Percentiles rank a stretch among this genome's conserved stretches.
phyloP scores from a whole-genome alignment of 2,329 filamentous ascomycete species.

The Alternaria hordeiaustralica region DNA sequence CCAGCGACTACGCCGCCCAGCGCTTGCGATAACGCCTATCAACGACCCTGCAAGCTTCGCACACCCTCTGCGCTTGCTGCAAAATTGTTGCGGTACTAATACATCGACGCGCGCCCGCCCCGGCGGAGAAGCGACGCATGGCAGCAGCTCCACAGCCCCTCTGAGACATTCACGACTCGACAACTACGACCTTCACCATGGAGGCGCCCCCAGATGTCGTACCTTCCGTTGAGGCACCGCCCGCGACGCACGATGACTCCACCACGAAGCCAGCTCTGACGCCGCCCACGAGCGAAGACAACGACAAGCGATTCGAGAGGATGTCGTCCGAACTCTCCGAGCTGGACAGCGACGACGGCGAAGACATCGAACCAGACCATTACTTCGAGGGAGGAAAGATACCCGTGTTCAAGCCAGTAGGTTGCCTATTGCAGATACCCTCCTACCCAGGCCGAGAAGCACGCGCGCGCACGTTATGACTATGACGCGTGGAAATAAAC shows the following conservation, averaged over 20 bases:
- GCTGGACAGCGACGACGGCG: constrained; percentile 57
- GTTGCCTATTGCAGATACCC: constrained; percentile 41
- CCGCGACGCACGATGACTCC: constrained; percentile 32
- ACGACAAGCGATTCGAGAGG: constrained; percentile 53
- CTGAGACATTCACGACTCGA: constrained; percentile 20
- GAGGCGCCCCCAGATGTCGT: constrained; percentile 39
- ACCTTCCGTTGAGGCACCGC: constrained; percentile 43
- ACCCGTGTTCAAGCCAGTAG: constrained; percentile 87
- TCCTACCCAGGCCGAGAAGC: neutral
- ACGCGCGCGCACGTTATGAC: constrained; percentile 4
- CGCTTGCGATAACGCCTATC: constrained; percentile 6
- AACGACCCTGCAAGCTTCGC: constrained; percentile 1
- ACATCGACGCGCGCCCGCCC: constrained; percentile 22
- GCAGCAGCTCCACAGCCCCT: constrained; percentile 28
- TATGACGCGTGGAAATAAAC: neutral
- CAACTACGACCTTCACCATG: constrained; percentile 26
- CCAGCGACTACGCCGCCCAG: constrained; percentile 23
- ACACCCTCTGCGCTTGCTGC: constrained; percentile 26
- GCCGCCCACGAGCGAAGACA: constrained; percentile 60
- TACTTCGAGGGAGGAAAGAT: constrained; percentile 84
- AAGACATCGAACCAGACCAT: constrained; percentile 82
- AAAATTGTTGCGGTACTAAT: constrained; percentile 31
- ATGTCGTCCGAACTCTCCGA: constrained; percentile 58
- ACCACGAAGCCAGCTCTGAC: constrained; percentile 53
- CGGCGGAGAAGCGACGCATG: constrained; percentile 38